These are phyloP conservation scores for Babesia ovis DNA, from an alignment of 169 alveolate genomes.

Conservation along the genomic window DNA sequence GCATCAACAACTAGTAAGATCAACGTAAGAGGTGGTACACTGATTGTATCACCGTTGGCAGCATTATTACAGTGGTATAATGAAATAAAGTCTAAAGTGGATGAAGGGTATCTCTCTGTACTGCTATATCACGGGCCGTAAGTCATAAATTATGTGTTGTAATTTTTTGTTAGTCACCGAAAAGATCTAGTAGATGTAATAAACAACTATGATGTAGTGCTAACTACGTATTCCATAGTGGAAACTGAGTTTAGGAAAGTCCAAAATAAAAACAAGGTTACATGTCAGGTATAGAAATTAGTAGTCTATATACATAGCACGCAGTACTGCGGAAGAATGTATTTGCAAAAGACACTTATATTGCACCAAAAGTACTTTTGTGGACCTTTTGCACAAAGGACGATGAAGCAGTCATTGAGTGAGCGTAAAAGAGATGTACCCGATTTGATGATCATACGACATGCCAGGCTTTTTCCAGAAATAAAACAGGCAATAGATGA, in stretches of 20 bases:
- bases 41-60: slow-evolving; percentile 81
- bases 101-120: slow-evolving; percentile 70
- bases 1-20: background rate
- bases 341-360: slow-evolving; percentile 76
- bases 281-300: slow-evolving; percentile 62
- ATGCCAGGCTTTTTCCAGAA: slow-evolving; percentile 78
- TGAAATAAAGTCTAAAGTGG: slow-evolving; percentile 73
- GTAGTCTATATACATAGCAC: background rate
- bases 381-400: slow-evolving; percentile 88
- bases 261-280: slow-evolving; percentile 56
- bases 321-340: slow-evolving; percentile 85
- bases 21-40: slow-evolving; percentile 69
- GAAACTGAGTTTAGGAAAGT: slow-evolving; percentile 75
- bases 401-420: slow-evolving; percentile 84
- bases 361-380: slow-evolving; percentile 86
- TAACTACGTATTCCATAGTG: slow-evolving; percentile 79
- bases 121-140: slow-evolving; percentile 75
- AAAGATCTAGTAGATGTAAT: slow-evolving; percentile 72
- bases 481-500: slow-evolving; percentile 53
- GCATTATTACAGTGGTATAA: slow-evolving; percentile 83
- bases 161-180: slow-evolving; percentile 24
- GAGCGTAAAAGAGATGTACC: slow-evolving; percentile 58
- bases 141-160: background rate
- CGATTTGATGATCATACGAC: slow-evolving; percentile 53
- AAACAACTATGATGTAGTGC: slow-evolving; percentile 80